Percentiles rank a stretch among this genome's conserved stretches.
These are phyloP conservation scores for Dothistroma septosporum DNA, from an alignment of 2,329 filamentous ascomycete genomes.

Conservation along the genomic window DNA sequence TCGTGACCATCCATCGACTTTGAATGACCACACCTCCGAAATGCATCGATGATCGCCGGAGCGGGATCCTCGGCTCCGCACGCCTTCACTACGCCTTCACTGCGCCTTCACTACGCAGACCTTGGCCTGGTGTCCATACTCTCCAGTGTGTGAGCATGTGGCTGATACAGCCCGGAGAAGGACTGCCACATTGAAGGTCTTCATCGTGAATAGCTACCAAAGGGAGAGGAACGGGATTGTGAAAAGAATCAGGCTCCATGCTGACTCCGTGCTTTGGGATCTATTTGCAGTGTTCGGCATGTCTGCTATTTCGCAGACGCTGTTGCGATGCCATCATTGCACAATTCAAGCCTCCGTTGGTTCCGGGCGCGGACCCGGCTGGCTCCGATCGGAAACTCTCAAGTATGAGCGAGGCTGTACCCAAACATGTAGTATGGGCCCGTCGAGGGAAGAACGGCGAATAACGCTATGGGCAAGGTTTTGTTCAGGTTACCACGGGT, in stretches of 20 bases:
- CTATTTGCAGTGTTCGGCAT: not conserved
- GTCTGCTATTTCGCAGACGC: not conserved
- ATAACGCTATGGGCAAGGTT: not conserved
- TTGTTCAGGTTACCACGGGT: not conserved
- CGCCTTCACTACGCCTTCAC: slow-evolving; percentile 12
- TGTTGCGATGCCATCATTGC: not conserved
- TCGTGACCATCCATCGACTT: too few relatives aligned
- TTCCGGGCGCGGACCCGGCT: not conserved
- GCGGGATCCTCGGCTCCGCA: slow-evolving; percentile 27
- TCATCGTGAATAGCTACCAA: not conserved
- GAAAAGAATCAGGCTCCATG: too few relatives aligned
- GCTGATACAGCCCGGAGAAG: not conserved
- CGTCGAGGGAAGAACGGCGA: not conserved
- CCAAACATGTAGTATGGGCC: not conserved
- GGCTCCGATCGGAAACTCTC: too few relatives aligned
- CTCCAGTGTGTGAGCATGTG: not conserved
- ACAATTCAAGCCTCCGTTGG: not conserved
- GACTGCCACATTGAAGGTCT: not conserved
- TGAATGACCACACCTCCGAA: slow-evolving; percentile 44
- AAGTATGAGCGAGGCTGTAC: not conserved
- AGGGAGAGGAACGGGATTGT: not conserved
- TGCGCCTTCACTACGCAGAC: slow-evolving; percentile 14
- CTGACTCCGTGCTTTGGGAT: not conserved
- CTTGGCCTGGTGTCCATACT: not conserved
- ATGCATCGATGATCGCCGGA: slow-evolving; percentile 50